Evolutionary conservation across 2,329 filamentous ascomycete genomes (phyloP).

Genomic region (Salinomyces thailandicus): DNA sequence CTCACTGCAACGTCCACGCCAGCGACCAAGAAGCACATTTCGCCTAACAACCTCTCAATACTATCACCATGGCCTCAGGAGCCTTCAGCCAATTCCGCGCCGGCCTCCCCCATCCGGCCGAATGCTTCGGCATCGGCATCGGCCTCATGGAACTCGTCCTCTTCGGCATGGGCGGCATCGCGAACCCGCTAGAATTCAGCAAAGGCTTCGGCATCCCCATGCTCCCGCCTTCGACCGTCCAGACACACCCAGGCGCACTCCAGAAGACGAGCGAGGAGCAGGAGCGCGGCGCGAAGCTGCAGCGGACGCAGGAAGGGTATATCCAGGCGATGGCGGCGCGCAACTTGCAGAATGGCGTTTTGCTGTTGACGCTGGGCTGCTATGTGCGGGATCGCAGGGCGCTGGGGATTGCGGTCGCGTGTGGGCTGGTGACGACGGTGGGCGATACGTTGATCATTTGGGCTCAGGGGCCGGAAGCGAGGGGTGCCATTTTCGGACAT

Average conservation of each 20-base stretch:
- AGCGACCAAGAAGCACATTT: too few species aligned
- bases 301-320: slow-evolving; percentile 18
- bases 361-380: slow-evolving; percentile 22
- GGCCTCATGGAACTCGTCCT: slow-evolving; percentile 23
- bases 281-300: slow-evolving; percentile 6
- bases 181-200: slow-evolving; percentile 23
- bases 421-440: slow-evolving; percentile 20
- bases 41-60: too few species aligned
- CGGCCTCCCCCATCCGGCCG: slow-evolving; percentile 25
- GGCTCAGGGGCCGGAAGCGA: slow-evolving; percentile 21
- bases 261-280: slow-evolving; percentile 4
- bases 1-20: too few species aligned
- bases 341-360: slow-evolving; percentile 23
- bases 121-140: slow-evolving; percentile 27
- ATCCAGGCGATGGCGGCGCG: slow-evolving; percentile 21
- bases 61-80: slow-evolving; percentile 6
- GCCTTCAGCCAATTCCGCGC: slow-evolving; percentile 14
- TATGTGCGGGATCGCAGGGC: slow-evolving; percentile 23
- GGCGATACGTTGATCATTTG: slow-evolving; percentile 23
- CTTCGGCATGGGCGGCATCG: slow-evolving; percentile 26
- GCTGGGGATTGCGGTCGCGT: slow-evolving; percentile 20
- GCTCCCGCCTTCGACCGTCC: slow-evolving; percentile 1
- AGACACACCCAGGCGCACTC: slow-evolving; percentile 8
- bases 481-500: slow-evolving; percentile 19
- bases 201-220: slow-evolving; percentile 26